phyloP scores from a whole-genome alignment of 306 rosid species.

The Luffa acutangula region DNA sequence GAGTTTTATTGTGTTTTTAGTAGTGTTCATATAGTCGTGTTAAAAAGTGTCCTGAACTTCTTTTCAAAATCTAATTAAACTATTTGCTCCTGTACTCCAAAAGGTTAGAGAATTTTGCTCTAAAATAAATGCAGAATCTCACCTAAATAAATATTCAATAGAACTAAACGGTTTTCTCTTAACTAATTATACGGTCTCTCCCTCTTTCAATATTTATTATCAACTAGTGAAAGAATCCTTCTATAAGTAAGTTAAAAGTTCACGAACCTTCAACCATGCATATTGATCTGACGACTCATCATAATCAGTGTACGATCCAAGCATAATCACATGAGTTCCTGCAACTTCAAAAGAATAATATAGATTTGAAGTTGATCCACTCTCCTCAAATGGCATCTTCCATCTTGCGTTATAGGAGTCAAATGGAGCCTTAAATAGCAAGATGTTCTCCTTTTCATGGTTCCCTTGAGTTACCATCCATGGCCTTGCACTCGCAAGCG shows the following conservation, averaged over 20 bases:
- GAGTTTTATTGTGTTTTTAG: background rate
- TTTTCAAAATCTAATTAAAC: background rate
- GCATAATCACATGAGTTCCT: slow-evolving; percentile 71
- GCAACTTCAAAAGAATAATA: slow-evolving; percentile 87
- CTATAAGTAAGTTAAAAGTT: background rate
- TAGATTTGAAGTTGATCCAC: slow-evolving; percentile 79
- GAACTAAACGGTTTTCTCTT: background rate
- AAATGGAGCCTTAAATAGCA: slow-evolving; percentile 56
- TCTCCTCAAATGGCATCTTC: slow-evolving; percentile 90
- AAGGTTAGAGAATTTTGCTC: background rate
- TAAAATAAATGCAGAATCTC: background rate
- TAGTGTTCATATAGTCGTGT: background rate
- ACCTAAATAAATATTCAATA: background rate
- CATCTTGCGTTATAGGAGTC: slow-evolving; percentile 71
- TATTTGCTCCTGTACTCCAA: background rate
- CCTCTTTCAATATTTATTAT: background rate
- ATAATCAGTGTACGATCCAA: slow-evolving; percentile 74
- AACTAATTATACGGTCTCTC: background rate
- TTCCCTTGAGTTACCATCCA: slow-evolving; percentile 99
- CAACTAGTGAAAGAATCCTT: background rate
- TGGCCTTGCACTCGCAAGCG: slow-evolving; percentile 81
- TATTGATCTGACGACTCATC: slow-evolving; percentile 73
- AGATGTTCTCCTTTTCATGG: slow-evolving; percentile 69
- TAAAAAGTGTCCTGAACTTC: background rate
- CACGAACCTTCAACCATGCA: slow-evolving; percentile 81